Conservation (phyloP, 495 filamentous ascomycete genomes). For the Cercophora samala region DNA sequence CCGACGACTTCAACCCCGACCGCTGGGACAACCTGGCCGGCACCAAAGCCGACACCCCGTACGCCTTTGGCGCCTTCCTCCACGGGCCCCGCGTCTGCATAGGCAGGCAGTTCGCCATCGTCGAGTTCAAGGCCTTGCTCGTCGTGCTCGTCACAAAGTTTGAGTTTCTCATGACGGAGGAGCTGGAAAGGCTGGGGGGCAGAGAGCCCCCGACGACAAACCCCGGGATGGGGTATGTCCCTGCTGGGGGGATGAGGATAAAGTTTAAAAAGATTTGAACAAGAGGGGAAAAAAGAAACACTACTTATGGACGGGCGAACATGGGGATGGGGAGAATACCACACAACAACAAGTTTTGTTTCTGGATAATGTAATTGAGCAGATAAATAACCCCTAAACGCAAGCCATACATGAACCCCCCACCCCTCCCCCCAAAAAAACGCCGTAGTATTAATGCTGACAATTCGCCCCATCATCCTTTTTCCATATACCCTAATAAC, state of each 20-base stretch:
- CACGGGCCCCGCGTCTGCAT: constrained; percentile 32
- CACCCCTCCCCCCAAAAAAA: neutral
- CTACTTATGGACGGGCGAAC: too few relatives aligned
- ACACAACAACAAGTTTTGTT: too few relatives aligned
- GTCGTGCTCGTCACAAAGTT: constrained; percentile 29
- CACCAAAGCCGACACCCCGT: constrained; percentile 22
- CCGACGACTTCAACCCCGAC: constrained; percentile 25
- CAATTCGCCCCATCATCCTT: neutral
- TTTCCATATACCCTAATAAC: neutral
- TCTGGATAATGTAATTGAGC: too few relatives aligned
- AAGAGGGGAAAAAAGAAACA: too few relatives aligned
- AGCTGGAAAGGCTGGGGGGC: constrained; percentile 19
- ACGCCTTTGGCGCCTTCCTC: constrained; percentile 23
- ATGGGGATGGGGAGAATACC: too few relatives aligned
- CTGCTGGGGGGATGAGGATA: constrained; percentile 23
- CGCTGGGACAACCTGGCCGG: constrained; percentile 28
- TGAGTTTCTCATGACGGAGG: constrained; percentile 23
- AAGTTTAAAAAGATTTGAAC: constrained; percentile 22
- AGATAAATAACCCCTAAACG: neutral
- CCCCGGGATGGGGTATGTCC: constrained; percentile 21
- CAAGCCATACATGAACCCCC: neutral
- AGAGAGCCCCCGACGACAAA: constrained; percentile 18
- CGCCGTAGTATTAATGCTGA: neutral
- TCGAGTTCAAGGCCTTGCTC: constrained; percentile 32
- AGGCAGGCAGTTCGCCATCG: constrained; percentile 30